phyloP scores from a whole-genome alignment of 352 stramenopile species.

The Globisporangium nunn region DNA sequence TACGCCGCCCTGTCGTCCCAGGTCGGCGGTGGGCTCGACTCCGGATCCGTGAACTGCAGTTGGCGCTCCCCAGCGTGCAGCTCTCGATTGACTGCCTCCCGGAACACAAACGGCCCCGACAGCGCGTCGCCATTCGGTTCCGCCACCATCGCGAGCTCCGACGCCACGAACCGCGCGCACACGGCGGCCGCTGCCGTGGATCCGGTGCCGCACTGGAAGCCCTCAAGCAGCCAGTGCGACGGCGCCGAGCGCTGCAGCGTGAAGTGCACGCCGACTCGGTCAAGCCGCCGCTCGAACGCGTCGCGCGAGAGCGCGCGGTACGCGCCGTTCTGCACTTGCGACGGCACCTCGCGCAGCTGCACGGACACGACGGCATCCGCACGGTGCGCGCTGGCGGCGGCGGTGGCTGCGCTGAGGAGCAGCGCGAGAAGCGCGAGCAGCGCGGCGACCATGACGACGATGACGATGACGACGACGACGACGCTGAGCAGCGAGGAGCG shows the following conservation, averaged over 20 bases:
- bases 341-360: constrained; percentile 14
- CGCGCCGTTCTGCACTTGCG: constrained; percentile 23
- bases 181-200: neutral
- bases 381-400: neutral
- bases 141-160: constrained; percentile 12
- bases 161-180: constrained; percentile 21
- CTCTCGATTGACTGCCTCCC: neutral
- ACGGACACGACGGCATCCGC: constrained; percentile 19
- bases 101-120: neutral
- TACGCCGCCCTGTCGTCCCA: constrained; percentile 27
- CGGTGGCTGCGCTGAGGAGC: neutral
- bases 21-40: constrained; percentile 12
- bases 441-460: neutral
- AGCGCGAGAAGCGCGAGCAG: neutral
- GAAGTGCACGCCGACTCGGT: constrained; percentile 25
- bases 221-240: constrained; percentile 28
- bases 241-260: constrained; percentile 13
- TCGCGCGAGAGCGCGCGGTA: constrained; percentile 17
- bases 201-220: constrained; percentile 25
- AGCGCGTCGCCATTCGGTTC: neutral
- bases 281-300: constrained; percentile 25
- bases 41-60: constrained; percentile 33
- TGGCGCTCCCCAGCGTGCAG: constrained; percentile 7
- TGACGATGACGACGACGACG: neutral
- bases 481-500: neutral